Evolutionary conservation across 2,329 filamentous ascomycete genomes (phyloP).

Genomic region (Cladosporium sp.): DNA sequence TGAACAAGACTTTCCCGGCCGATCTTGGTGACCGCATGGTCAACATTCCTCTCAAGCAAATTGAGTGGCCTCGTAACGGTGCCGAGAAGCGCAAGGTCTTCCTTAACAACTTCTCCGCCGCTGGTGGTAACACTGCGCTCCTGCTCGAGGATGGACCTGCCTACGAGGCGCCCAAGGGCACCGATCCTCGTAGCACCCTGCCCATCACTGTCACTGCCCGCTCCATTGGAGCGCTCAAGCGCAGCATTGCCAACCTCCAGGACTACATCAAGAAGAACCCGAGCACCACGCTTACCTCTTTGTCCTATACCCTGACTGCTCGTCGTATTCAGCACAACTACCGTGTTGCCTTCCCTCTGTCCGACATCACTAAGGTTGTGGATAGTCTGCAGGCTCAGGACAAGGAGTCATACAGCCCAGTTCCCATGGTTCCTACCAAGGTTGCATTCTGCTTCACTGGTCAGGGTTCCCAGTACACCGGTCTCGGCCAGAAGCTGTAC

Average conservation of each 20-base stretch:
- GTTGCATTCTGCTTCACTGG: slow-evolving; percentile 55
- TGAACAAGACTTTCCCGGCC: slow-evolving; percentile 57
- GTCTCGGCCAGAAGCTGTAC: slow-evolving; percentile 52
- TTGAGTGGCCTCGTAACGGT: slow-evolving; percentile 49
- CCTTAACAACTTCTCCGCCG: slow-evolving; percentile 56
- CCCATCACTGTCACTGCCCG: slow-evolving; percentile 53
- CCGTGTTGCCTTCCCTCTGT: slow-evolving; percentile 49
- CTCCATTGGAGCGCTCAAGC: slow-evolving; percentile 53
- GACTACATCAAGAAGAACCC: slow-evolving; percentile 48
- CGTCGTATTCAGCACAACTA: slow-evolving; percentile 57
- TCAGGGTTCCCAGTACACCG: slow-evolving; percentile 55
- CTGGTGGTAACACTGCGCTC: slow-evolving; percentile 55
- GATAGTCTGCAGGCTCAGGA: slow-evolving; percentile 48
- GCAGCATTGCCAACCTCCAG: slow-evolving; percentile 51
- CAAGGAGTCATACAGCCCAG: slow-evolving; percentile 52
- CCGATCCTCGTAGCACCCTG: slow-evolving; percentile 49
- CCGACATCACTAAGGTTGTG: slow-evolving; percentile 49
- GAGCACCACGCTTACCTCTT: slow-evolving; percentile 47
- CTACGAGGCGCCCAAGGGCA: slow-evolving; percentile 40
- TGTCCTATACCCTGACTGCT: slow-evolving; percentile 55
- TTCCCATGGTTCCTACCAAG: slow-evolving; percentile 55
- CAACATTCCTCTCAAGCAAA: slow-evolving; percentile 50
- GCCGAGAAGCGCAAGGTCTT: slow-evolving; percentile 51
- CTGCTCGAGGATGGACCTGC: slow-evolving; percentile 54
- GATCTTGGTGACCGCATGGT: slow-evolving; percentile 55